Base-by-base conservation (phyloP, 2,329 filamentous ascomycete species). In the Cladophialophora carrionii region DNA sequence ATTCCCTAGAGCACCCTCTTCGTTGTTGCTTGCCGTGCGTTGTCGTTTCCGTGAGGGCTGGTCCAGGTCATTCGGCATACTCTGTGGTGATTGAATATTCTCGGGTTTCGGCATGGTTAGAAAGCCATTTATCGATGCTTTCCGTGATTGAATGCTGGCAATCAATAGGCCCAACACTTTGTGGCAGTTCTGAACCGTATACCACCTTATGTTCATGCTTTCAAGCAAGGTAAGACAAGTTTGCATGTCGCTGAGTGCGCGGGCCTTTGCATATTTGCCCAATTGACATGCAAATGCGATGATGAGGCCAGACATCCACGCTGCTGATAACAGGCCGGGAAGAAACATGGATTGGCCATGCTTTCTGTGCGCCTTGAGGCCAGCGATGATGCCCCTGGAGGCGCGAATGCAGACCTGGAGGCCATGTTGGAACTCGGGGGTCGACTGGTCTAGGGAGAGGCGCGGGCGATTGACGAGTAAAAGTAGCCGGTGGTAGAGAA, bases 251-350 rank as follows among this genome's bases (percentile, higher is more conserved):
- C 76, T 78, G 34, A 52, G 29, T 17, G 75, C 77, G 48, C 77
- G 76, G 0, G 64, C 61, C 48, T 77, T 68, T 7, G 75, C 73
- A 61, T 78, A 78, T 65, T 78, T 78, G 12, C 74, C 74, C 6
- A 79, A 62, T 54, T 79, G 77, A 46, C 77, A 79, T 17, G 77
- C 77, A 62, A 78, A 78, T 12, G 76, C 77, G 58, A 78, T 73
- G 4, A 79, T 76, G 5, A 79, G 71, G 10, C 77, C 77, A 0
- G 76, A 74, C 77, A 79, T 79, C 75, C 77, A 79, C 0, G 75
- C 75, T 0, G 77, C 77, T 1, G 76, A 78, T 4, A 79, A 63
- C 20, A 78, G 74, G 0, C 77, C 76, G 0, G 77, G 77, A 70
- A 77, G 76, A 67, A 78, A 78, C 37, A 79, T 71, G 4, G 75